phyloP scores from a whole-genome alignment of 805 yeast species.

The Spencermartinsiella europaea region DNA sequence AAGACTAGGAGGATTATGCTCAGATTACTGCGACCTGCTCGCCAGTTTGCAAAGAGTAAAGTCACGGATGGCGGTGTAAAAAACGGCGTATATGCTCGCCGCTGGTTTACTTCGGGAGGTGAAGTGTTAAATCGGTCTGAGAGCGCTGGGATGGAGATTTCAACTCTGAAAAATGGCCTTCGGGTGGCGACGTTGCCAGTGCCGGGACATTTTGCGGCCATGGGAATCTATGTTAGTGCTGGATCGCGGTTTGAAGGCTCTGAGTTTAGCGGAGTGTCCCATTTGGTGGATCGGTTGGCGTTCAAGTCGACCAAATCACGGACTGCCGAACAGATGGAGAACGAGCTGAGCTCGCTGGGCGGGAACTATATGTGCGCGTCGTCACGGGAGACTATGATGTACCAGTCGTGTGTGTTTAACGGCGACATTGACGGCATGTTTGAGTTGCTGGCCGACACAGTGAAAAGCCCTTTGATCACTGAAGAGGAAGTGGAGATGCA shows the following conservation, averaged over 20 bases:
- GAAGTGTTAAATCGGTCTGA: too few relatives aligned
- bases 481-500: slow-evolving; percentile 72
- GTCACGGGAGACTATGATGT: slow-evolving; percentile 84
- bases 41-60: too few relatives aligned
- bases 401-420: slow-evolving; percentile 93
- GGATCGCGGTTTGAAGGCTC: slow-evolving; percentile 80
- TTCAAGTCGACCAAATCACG: slow-evolving; percentile 37
- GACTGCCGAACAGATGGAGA: slow-evolving; percentile 65
- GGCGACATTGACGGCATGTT: slow-evolving; percentile 77
- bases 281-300: slow-evolving; percentile 79
- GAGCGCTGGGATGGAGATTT: too few relatives aligned
- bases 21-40: too few relatives aligned
- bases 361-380: slow-evolving; percentile 94
- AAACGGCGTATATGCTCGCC: too few relatives aligned
- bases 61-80: too few relatives aligned
- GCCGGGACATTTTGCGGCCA: slow-evolving; percentile 86
- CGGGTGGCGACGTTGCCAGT: slow-evolving; percentile 77
- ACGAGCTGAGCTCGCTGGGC: slow-evolving; percentile 71
- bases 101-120: too few relatives aligned
- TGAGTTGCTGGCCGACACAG: slow-evolving; percentile 69
- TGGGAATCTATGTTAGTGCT: slow-evolving; percentile 84
- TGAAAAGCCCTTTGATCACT: slow-evolving; percentile 61
- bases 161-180: slow-evolving; percentile 67
- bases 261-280: slow-evolving; percentile 66
- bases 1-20: too few relatives aligned